phyloP scores from a whole-genome alignment of 176 grass and related monocot genomes.

The Cymbopogon citratus region DNA sequence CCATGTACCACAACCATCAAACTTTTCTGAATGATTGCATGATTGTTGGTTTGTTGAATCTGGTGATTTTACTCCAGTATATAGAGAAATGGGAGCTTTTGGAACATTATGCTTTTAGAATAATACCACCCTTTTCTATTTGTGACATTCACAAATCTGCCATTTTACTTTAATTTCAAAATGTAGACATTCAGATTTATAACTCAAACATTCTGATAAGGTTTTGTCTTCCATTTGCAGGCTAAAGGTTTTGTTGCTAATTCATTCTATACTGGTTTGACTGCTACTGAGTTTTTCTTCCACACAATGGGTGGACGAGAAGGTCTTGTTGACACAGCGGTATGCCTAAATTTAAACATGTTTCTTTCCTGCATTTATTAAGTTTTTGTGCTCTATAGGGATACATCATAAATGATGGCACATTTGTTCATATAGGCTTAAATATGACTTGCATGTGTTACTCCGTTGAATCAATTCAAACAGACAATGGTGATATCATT shows the following conservation, averaged over 20 bases:
- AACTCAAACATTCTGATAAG: constrained; percentile 15
- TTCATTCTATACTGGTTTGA: constrained; percentile 95
- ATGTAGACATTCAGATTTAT: constrained; percentile 7
- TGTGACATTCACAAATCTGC: neutral
- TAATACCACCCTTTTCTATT: neutral
- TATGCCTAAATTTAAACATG: constrained; percentile 34
- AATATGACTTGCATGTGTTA: neutral
- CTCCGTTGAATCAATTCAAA: constrained; percentile 2
- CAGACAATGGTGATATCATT: neutral
- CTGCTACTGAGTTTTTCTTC: constrained; percentile 93
- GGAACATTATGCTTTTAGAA: neutral
- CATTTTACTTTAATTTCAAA: constrained; percentile 22
- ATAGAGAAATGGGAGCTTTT: neutral
- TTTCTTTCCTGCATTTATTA: constrained; percentile 8
- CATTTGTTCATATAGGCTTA: neutral
- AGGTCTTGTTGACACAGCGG: constrained; percentile 97
- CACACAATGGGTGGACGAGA: constrained; percentile 98
- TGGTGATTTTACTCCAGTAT: constrained; percentile 1
- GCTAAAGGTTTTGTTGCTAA: constrained; percentile 99
- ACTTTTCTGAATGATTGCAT: neutral
- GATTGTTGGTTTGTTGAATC: constrained; percentile 21
- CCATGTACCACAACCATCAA: neutral
- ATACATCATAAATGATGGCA: constrained; percentile 20
- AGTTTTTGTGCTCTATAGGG: neutral
- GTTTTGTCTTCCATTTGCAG: constrained; percentile 39